Conservation (phyloP, 176 grass and related monocot genomes). For the Tuctoria greenei region DNA sequence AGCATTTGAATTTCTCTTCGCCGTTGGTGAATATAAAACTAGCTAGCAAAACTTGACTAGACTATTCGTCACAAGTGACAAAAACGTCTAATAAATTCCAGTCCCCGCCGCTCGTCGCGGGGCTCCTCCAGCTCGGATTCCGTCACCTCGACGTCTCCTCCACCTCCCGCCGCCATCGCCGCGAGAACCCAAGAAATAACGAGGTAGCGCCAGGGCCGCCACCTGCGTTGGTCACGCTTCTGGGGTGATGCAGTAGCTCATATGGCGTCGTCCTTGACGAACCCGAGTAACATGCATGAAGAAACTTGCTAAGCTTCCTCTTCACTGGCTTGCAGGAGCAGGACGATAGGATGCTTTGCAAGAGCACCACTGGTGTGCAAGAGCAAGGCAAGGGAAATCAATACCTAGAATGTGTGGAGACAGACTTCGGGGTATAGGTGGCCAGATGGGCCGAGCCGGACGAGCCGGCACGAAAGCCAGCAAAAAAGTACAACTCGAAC, state of each 20-base stretch:
- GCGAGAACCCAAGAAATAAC: slow-evolving; percentile 11
- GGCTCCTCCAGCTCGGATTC: slow-evolving; percentile 46
- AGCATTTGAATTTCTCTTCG: too few species aligned
- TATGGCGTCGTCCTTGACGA: slow-evolving; percentile 34
- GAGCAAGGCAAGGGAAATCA: slow-evolving; percentile 74
- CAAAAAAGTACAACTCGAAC: too few species aligned
- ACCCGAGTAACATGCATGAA: slow-evolving; percentile 9
- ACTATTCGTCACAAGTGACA: too few species aligned
- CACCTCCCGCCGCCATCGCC: not conserved
- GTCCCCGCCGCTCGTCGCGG: slow-evolving; percentile 62
- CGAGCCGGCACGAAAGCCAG: too few species aligned
- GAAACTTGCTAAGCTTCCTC: not conserved
- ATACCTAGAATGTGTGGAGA: slow-evolving; percentile 31
- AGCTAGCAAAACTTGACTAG: too few species aligned
- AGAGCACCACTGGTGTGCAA: too few species aligned
- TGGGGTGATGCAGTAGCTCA: too few species aligned
- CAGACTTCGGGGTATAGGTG: too few species aligned
- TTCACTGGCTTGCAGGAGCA: slow-evolving; percentile 16
- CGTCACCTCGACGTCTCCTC: not conserved
- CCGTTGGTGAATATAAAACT: too few species aligned
- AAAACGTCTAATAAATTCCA: too few species aligned
- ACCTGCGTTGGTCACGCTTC: too few species aligned
- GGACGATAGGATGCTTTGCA: slow-evolving; percentile 60
- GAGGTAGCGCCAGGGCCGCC: not conserved
- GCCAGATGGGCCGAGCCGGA: too few species aligned